Evolutionary conservation across 208 protist species (phyloP), one percentile per base, ranked within the genome.

Genomic region (Trypanosoma cruzi): DNA sequence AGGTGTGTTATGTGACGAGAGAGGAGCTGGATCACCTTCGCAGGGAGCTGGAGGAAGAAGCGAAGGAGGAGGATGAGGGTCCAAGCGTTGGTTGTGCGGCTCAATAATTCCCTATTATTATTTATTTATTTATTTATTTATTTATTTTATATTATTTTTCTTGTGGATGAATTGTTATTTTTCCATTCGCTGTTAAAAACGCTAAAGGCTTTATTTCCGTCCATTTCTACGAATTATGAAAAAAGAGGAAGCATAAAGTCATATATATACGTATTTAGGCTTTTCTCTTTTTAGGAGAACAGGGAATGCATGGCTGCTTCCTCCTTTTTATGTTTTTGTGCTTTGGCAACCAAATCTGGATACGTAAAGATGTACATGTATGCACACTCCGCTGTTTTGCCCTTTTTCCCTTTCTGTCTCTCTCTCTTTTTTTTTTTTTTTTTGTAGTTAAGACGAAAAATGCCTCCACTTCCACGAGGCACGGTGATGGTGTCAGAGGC

Each of bases 1-100:
- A 90, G 40, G 82, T 77, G 50, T 90, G 81, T 69, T 88, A 87
- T 70, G 80, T 88, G 7, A 72, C 70, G 16, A 73, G 77, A 62
- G 77, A 84, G 65, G 79, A 85, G 13, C 55, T 90, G 36, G 73
- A 77, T 52, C 26, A 60, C 13, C 68, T 88, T n/a, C 67, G 79
- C 44, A 59, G 68, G 24, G 77, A 83, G 50, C 70, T 88, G 71
- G 82, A 85, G 22, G 78, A 82, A 28, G 84, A 89, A n/a, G 75
- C 56, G 1, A 78, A 84, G 14, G 84, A 86, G 7, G 82, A 66
- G 34, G 54, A 81, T 10, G 65, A n/a, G n/a, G n/a, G 68, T n/a
- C 67, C 44, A 42, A 57, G 58, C 18, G 60, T 68, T 5, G 80
- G 75, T 8, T 94, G 88, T 62, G 54, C 77, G 4, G 46, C 73